phyloP scores from a whole-genome alignment of 306 rosid species.

The Comarum palustre region DNA sequence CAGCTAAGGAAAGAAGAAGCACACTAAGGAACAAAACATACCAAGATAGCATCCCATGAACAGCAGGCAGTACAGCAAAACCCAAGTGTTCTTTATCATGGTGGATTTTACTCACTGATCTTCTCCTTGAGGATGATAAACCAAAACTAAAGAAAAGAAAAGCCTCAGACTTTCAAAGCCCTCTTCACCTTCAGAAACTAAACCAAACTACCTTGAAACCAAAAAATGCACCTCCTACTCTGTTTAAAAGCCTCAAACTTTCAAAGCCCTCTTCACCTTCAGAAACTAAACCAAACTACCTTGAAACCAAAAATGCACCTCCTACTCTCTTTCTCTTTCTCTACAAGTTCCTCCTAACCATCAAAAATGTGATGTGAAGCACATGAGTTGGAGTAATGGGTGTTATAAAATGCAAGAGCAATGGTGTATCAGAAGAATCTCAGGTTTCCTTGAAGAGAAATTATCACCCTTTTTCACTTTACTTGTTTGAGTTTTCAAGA shows the following conservation, averaged over 20 bases:
- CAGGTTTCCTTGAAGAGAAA: conserved; percentile 57
- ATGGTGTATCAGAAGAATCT: conserved; percentile 44
- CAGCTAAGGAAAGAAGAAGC: not conserved
- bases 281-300: not conserved
- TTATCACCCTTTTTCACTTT: conserved; percentile 35
- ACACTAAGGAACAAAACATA: conserved; percentile 33
- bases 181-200: not conserved
- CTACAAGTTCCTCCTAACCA: not conserved
- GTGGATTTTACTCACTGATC: not conserved
- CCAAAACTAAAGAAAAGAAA: not conserved
- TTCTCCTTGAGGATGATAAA: not conserved
- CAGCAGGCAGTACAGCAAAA: conserved; percentile 38
- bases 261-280: not conserved
- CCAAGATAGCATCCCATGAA: conserved; percentile 52
- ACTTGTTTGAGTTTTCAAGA: conserved; percentile 4
- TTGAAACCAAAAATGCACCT: too few relatives aligned
- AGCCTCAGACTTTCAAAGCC: not conserved
- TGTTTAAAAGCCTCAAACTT: not conserved
- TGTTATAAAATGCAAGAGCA: conserved; percentile 17
- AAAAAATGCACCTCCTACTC: not conserved
- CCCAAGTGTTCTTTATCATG: conserved; percentile 43
- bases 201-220: not conserved
- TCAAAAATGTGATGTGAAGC: not conserved
- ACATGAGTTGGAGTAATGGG: conserved; percentile 9
- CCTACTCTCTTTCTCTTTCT: not conserved